Conservation (phyloP, 257 asterid genomes). For the Handroanthus guayacan region DNA sequence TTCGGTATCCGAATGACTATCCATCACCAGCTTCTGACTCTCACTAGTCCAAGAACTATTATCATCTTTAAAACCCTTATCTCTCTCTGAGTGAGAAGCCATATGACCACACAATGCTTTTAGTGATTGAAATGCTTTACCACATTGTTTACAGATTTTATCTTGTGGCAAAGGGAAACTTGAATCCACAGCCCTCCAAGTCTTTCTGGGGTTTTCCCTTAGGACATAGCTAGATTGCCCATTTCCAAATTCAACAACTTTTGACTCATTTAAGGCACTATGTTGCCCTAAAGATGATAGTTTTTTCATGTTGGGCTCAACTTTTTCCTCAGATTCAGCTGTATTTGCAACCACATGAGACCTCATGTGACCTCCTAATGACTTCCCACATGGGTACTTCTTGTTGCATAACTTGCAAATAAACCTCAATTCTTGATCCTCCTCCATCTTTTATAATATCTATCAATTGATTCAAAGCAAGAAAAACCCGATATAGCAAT, state of each 20-base stretch:
- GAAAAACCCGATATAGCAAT: slow-evolving; percentile 26
- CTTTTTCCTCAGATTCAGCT: slow-evolving; percentile 57
- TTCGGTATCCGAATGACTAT: slow-evolving; percentile 78
- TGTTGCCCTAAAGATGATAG: slow-evolving; percentile 38
- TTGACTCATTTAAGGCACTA: slow-evolving; percentile 35
- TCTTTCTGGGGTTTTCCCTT: slow-evolving; percentile 83
- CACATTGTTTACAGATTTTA: slow-evolving; percentile 89
- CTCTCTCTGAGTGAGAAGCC: slow-evolving; percentile 91
- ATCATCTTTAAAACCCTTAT: slow-evolving; percentile 74
- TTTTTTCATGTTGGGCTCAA: slow-evolving; percentile 50
- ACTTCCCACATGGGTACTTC: slow-evolving; percentile 87
- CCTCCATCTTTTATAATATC: slow-evolving; percentile 42
- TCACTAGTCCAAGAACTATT: slow-evolving; percentile 81
- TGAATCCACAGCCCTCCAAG: slow-evolving; percentile 69
- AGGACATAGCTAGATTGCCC: slow-evolving; percentile 71
- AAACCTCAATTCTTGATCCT: slow-evolving; percentile 61
- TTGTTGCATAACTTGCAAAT: slow-evolving; percentile 71
- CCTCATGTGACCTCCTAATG: slow-evolving; percentile 87
- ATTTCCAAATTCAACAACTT: slow-evolving; percentile 50
- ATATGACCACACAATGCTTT: slow-evolving; percentile 94
- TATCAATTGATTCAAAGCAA: slow-evolving; percentile 32
- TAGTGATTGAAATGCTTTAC: slow-evolving; percentile 79
- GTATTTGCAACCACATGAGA: slow-evolving; percentile 72
- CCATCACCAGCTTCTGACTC: slow-evolving; percentile 64
- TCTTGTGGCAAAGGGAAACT: slow-evolving; percentile 56